These are phyloP conservation scores for Erodium trifolium DNA, from an alignment of 441 rosid species.

Conservation along the genomic window DNA sequence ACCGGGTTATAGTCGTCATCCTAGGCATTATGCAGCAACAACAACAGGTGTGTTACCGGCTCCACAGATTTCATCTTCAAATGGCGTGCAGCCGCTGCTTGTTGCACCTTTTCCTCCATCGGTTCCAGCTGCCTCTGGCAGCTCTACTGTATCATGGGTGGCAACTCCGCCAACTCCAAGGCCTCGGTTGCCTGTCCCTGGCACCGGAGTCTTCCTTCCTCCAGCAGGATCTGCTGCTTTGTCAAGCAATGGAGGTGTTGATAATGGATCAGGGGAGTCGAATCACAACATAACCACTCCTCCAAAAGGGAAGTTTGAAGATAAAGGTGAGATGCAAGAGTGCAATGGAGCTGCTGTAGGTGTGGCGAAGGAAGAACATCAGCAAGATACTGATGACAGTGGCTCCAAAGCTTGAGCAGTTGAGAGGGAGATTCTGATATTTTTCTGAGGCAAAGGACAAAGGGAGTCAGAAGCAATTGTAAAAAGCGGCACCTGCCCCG, in stretches of 20 bases:
- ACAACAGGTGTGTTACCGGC: constrained; percentile 35
- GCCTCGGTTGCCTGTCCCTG: constrained; percentile 54
- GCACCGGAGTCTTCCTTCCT: constrained; percentile 96
- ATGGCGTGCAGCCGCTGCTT: constrained; percentile 46
- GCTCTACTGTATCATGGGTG: constrained; percentile 28
- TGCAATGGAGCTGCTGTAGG: constrained; percentile 29
- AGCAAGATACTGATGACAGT: no score
- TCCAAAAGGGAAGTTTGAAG: constrained; percentile 16
- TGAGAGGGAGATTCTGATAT: not conserved
- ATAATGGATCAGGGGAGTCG: constrained; percentile 16
- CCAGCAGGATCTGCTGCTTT: constrained; percentile 37
- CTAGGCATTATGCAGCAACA: constrained; percentile 43
- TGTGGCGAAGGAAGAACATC: no score
- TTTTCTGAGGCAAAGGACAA: no score
- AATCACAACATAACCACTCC: constrained; percentile 8
- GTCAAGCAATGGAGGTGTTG: not conserved
- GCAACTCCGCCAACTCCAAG: no score
- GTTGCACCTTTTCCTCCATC: constrained; percentile 27
- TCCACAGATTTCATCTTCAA: constrained; percentile 46
- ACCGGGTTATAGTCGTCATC: constrained; percentile 30
- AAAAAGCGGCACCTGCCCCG: constrained; percentile 16
- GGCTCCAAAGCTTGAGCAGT: no score
- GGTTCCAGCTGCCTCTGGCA: constrained; percentile 42
- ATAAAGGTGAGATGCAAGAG: constrained; percentile 29
- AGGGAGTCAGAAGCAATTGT: constrained; percentile 20